These are phyloP conservation scores for Calocybe cyanea DNA, from an alignment of 768 basidiomycete species.

Conservation along the genomic window DNA sequence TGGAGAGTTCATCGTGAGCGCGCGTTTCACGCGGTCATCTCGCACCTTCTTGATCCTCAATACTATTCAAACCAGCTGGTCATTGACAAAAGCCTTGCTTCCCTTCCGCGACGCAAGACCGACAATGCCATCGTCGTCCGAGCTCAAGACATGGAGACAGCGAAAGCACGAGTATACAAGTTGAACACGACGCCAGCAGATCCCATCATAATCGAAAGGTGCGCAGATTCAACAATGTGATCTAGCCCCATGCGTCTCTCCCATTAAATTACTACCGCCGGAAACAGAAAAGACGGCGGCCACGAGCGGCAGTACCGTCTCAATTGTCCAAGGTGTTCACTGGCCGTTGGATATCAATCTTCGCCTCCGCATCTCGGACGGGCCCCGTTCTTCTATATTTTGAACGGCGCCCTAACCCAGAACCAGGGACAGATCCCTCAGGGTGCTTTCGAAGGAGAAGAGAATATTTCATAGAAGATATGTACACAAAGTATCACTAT, in stretches of 20 bases:
- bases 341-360: conserved; percentile 75
- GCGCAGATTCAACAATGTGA: conserved; percentile 15
- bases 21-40: neutral
- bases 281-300: conserved; percentile 47
- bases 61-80: conserved; percentile 58
- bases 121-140: conserved; percentile 82
- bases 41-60: neutral
- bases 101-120: conserved; percentile 67
- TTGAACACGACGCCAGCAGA: conserved; percentile 71
- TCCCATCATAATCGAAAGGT: conserved; percentile 79
- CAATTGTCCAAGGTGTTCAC: conserved; percentile 61
- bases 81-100: conserved; percentile 68
- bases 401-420: conserved; percentile 81
- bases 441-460: conserved; percentile 68
- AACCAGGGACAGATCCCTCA: conserved; percentile 82
- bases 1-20: conserved; percentile 79
- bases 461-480: conserved; percentile 26
- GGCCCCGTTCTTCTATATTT: conserved; percentile 74
- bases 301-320: conserved; percentile 77
- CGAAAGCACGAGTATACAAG: conserved; percentile 76
- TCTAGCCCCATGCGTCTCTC: neutral
- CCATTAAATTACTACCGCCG: conserved; percentile 4
- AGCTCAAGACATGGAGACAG: conserved; percentile 55
- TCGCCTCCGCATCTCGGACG: conserved; percentile 73
- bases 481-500: conserved; percentile 17